Conservation (phyloP, 805 yeast genomes). For the Ogataea trehaloabstinens region DNA sequence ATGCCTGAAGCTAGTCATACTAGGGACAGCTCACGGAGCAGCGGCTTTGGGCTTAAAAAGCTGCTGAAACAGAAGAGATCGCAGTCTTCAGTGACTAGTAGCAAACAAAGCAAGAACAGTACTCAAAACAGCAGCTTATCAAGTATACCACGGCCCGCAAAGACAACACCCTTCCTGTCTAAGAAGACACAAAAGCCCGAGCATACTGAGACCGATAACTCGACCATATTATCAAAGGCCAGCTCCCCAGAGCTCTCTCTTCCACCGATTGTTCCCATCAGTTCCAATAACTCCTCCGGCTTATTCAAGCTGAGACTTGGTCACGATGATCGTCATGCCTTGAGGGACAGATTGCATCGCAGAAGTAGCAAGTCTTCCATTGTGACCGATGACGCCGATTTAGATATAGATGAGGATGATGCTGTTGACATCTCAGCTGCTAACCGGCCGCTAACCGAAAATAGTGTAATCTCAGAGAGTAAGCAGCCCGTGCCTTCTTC, state of each 20-base stretch:
- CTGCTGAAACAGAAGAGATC: slow-evolving; percentile 11
- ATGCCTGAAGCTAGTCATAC: neutral
- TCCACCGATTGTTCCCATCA: slow-evolving; percentile 11
- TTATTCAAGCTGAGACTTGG: slow-evolving; percentile 3
- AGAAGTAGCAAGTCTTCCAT: neutral
- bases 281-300: slow-evolving; percentile 7
- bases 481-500: neutral
- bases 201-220: neutral
- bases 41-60: slow-evolving; percentile 12
- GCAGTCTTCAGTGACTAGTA: slow-evolving; percentile 10
- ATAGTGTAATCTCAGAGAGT: no score
- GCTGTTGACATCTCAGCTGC: slow-evolving; percentile 2
- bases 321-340: slow-evolving; percentile 4
- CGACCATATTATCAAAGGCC: neutral
- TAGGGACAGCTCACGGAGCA: slow-evolving; percentile 4
- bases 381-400: neutral
- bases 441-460: no score
- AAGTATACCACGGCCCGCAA: neutral
- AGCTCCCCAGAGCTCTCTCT: slow-evolving; percentile 2
- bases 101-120: slow-evolving; percentile 4
- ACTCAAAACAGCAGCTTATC: slow-evolving; percentile 2
- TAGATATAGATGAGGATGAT: slow-evolving; percentile 1
- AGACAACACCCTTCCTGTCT: neutral
- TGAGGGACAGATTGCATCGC: slow-evolving; percentile 1
- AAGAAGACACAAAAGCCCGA: neutral